Percentiles rank a stretch among this genome's conserved stretches.
Conservation (phyloP, 176 grass and related monocot species). For the Oryza longistaminata region DNA sequence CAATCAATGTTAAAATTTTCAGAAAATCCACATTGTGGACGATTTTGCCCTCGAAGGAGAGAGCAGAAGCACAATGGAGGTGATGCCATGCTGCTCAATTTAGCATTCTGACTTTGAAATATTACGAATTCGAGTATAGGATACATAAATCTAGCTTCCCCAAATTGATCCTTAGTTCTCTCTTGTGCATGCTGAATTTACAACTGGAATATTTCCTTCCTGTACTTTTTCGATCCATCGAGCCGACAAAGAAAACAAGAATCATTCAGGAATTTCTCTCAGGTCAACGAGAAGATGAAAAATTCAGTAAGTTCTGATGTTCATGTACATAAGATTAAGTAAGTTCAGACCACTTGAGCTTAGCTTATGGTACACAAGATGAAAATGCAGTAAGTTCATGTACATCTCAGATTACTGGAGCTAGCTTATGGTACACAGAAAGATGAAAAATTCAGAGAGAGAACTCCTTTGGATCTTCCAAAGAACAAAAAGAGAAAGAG, state of each 20-base stretch:
- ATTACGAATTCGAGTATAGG: background rate
- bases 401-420: constrained; percentile 15
- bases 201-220: background rate
- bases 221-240: background rate
- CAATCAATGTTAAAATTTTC: background rate
- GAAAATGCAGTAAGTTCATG: background rate
- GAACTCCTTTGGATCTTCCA: background rate
- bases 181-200: background rate
- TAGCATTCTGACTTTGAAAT: background rate
- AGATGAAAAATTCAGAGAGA: background rate
- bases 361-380: too few species aligned
- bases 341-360: too few species aligned
- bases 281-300: background rate
- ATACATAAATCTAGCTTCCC: background rate
- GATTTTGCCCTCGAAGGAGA: background rate
- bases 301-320: too few species aligned
- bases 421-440: constrained; percentile 29
- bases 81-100: background rate
- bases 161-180: too few species aligned
- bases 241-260: background rate
- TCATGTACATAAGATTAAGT: too few species aligned
- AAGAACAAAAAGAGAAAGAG: background rate
- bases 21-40: background rate
- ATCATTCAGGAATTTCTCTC: background rate
- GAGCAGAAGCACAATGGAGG: background rate